Base-by-base conservation (phyloP, 176 grass and related monocot species). In the Raddia guianensis region DNA sequence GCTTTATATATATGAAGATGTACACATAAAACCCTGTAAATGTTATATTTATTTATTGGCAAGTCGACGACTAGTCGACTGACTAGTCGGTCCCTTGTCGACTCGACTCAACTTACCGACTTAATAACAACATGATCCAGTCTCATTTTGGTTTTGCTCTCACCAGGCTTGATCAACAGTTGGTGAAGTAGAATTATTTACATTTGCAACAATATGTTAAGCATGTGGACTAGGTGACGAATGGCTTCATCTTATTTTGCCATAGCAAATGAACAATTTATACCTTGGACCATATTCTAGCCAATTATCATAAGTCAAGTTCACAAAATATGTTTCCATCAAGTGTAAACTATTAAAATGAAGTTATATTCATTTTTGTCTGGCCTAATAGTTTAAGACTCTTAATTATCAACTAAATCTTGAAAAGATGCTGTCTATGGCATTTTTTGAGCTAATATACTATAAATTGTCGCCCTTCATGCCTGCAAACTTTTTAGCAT, bases 391-490 rank as follows among this genome's bases (percentile, higher is more conserved):
- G 46, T 60, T 27, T 78, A 16, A 20, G 76, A 79, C 49, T 35
- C 49, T 56, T 56, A 56, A 59, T 20, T 77, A 46, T 77, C 43
- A 34, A 63, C 15, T 62, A 62, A 49, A 33, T 15, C 13, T 44
- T 57, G 78, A 70, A 67, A 68, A 55, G 12, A 20, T 58, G 52
- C 20, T 68, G 51, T 51, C 44, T 19, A 12, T 67, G 5, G 73
- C 61, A 68, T 80, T 12, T 61, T 84, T 84, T 73, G 27, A 9
- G 75, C 54, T 79, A 52, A 18, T 74, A 49, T 66, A 33, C 12
- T 1, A 40, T 49, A 64, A 45, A 2, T 60, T 1, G 33, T 45
- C 16, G 51, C 58, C 81, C 16, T 27, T 65, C 0, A 7, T 86
- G 21, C 40, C 58, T 48, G 76, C 35, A 72, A 18, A 62, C 56